phyloP scores from a whole-genome alignment of 1,284 basidiomycete species.

The Schizopora paradoxa region DNA sequence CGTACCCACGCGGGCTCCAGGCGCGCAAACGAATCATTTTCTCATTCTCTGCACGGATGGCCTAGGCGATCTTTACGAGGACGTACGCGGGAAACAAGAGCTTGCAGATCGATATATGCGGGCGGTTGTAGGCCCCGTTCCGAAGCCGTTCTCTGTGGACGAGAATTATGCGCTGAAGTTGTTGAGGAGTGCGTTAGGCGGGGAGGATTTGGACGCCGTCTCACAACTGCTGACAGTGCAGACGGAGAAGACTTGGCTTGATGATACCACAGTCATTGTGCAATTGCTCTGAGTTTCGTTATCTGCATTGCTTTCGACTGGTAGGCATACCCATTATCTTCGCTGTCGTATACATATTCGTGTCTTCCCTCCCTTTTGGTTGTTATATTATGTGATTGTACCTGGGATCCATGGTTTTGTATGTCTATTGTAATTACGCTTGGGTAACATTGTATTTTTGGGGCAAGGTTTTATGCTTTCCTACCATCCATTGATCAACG shows the following conservation, averaged over 20 bases:
- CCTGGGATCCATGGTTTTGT: too few species aligned
- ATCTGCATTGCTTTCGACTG: background rate
- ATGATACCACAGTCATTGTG: slow-evolving; percentile 29
- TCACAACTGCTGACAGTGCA: slow-evolving; percentile 25
- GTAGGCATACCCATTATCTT: too few species aligned
- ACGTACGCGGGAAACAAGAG: slow-evolving; percentile 29
- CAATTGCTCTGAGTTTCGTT: slow-evolving; percentile 19
- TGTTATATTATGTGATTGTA: too few species aligned
- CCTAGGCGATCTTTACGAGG: slow-evolving; percentile 46
- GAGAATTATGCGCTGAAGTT: slow-evolving; percentile 25
- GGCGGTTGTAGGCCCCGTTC: slow-evolving; percentile 14
- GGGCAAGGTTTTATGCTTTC: too few species aligned
- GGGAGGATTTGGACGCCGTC: slow-evolving; percentile 21
- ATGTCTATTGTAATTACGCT: too few species aligned
- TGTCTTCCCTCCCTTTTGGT: too few species aligned
- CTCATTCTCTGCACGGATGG: slow-evolving; percentile 56
- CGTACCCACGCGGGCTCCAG: slow-evolving; percentile 12
- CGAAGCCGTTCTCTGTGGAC: slow-evolving; percentile 20
- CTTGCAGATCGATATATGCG: slow-evolving; percentile 10
- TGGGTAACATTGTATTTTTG: too few species aligned
- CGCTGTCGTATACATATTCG: too few species aligned
- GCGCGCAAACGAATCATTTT: slow-evolving; percentile 22
- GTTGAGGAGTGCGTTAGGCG: slow-evolving; percentile 27
- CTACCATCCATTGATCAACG: too few species aligned
- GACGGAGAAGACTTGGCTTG: slow-evolving; percentile 24